Conservation (phyloP, 129 eudicot genomes). For the Centaurea solstitialis region DNA sequence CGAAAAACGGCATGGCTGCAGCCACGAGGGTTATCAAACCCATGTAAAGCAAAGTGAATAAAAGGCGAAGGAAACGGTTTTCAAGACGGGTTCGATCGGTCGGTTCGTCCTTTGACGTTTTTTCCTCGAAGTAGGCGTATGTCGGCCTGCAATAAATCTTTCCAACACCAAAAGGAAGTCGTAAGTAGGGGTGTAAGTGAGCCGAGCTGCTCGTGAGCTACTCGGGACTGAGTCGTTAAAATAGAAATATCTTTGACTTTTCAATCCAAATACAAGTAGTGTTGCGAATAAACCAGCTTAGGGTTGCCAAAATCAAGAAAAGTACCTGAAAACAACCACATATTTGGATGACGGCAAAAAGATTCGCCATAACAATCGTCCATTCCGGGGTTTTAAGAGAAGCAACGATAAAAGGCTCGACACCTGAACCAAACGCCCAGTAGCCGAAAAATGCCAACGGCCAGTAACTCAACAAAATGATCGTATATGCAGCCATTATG, state of each 20-base stretch:
- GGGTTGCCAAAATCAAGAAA: neutral
- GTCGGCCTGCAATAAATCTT: conserved; percentile 66
- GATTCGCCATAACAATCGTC: conserved; percentile 54
- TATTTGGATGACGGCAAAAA: conserved; percentile 61
- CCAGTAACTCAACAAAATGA: conserved; percentile 54
- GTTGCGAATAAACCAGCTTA: neutral
- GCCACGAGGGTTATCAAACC: conserved; percentile 41
- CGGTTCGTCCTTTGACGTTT: conserved; percentile 7
- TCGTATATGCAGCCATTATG: conserved; percentile 49
- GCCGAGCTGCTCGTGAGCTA: no score
- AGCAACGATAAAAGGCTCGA: conserved; percentile 54
- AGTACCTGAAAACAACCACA: conserved; percentile 59
- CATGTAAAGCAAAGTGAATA: conserved; percentile 43
- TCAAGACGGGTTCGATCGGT: neutral
- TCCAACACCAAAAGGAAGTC: neutral
- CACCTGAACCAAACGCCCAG: conserved; percentile 54
- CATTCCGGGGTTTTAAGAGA: conserved; percentile 52
- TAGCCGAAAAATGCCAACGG: conserved; percentile 51
- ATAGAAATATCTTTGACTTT: no score
- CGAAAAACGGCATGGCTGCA: conserved; percentile 66
- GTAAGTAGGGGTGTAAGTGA: no score
- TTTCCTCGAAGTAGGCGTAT: conserved; percentile 47
- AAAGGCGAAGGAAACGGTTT: conserved; percentile 20
- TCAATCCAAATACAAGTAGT: no score
- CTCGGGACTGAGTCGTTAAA: neutral